Conservation (phyloP, 2,329 filamentous ascomycete genomes). For the Periglandula ipomoeae region DNA sequence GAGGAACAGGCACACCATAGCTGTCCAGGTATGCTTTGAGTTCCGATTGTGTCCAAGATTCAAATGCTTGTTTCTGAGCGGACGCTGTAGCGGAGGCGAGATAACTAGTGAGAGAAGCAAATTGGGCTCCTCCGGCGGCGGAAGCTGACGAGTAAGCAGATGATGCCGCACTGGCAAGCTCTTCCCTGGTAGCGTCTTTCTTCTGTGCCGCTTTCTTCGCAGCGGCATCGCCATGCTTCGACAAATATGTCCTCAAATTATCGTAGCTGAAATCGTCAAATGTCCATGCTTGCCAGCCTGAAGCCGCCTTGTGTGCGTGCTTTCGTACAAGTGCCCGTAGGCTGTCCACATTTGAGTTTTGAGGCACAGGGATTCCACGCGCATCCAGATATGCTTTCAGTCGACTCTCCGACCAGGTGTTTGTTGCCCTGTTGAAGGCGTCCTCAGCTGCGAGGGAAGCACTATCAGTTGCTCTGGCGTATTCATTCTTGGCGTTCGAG, state of each 20-base stretch:
- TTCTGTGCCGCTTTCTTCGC: constrained; percentile 53
- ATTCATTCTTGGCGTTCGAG: constrained; percentile 66
- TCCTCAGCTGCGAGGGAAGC: constrained; percentile 53
- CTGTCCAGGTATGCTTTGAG: constrained; percentile 73
- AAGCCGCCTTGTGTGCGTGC: constrained; percentile 59
- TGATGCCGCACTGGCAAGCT: constrained; percentile 58
- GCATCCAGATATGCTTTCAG: constrained; percentile 72
- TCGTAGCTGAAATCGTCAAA: constrained; percentile 70
- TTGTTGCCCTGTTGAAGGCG: constrained; percentile 54
- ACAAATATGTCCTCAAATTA: constrained; percentile 53
- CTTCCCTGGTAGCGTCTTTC: constrained; percentile 59
- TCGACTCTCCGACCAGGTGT: constrained; percentile 64
- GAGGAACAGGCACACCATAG: constrained; percentile 60
- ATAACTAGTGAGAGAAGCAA: constrained; percentile 63
- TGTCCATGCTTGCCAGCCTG: constrained; percentile 63
- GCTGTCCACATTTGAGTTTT: constrained; percentile 61
- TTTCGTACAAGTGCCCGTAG: constrained; percentile 67
- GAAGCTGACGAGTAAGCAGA: constrained; percentile 52
- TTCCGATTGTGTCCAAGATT: constrained; percentile 64
- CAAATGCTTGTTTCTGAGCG: constrained; percentile 58
- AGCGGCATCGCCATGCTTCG: constrained; percentile 40
- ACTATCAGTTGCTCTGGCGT: constrained; percentile 64
- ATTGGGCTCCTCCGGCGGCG: constrained; percentile 44
- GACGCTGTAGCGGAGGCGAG: constrained; percentile 55
- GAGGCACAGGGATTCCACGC: constrained; percentile 66